Conservation (phyloP, 2,329 filamentous ascomycete genomes). For the Xylariaceae sp. region DNA sequence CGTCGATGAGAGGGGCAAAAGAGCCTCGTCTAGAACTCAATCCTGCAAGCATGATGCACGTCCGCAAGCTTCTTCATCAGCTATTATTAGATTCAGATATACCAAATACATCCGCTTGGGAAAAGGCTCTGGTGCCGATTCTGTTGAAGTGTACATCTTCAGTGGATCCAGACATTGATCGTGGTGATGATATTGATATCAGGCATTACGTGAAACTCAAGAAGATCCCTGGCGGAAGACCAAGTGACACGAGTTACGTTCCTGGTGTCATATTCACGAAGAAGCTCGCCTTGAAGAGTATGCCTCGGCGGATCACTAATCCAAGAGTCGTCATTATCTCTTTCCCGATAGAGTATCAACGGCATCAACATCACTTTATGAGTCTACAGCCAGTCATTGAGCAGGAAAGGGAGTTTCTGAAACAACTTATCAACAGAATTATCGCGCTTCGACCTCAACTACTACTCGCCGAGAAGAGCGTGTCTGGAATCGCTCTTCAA, state of each 20-base stretch:
- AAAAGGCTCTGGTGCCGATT: constrained; percentile 85
- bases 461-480: constrained; percentile 86
- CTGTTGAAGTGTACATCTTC: constrained; percentile 88
- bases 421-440: constrained; percentile 88
- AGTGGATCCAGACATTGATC: constrained; percentile 85
- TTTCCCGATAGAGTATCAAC: constrained; percentile 92
- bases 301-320: constrained; percentile 79
- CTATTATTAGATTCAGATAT: constrained; percentile 74
- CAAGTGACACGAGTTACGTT: constrained; percentile 91
- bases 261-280: constrained; percentile 97
- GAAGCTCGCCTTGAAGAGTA: constrained; percentile 92
- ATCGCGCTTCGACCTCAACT: constrained; percentile 79
- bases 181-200: constrained; percentile 94
- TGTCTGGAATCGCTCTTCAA: constrained; percentile 85
- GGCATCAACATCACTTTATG: constrained; percentile 94
- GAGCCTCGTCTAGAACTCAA: constrained; percentile 81
- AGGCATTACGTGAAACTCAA: constrained; percentile 97
- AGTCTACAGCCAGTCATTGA: constrained; percentile 94
- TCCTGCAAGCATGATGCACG: constrained; percentile 80
- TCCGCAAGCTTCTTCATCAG: constrained; percentile 79
- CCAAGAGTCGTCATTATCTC: constrained; percentile 90
- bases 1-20: constrained; percentile 73
- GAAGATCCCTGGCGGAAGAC: constrained; percentile 86
- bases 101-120: constrained; percentile 73
- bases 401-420: constrained; percentile 90